A percentile compares a stretch with the other conserved stretches of the same genome.
phyloP scores from a whole-genome alignment of 176 grass and related monocot species.

The maize (Zea mays) region DNA sequence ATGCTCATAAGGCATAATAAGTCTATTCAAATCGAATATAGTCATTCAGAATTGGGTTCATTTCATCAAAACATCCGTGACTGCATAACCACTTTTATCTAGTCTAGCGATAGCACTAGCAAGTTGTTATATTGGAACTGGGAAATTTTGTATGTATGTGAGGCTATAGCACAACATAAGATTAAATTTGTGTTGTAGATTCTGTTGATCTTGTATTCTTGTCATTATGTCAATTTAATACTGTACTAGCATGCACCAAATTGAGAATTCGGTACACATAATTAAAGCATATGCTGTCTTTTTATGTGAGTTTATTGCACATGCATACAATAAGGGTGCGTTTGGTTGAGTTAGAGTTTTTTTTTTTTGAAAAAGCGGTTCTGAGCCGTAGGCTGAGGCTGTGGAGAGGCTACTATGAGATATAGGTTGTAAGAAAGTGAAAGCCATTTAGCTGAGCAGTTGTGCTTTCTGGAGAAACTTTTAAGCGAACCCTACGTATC shows the following conservation, averaged over 20 bases:
- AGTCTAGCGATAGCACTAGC: background rate
- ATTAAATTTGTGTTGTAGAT: background rate
- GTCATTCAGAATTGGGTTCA: background rate
- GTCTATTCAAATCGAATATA: background rate
- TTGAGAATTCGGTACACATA: background rate
- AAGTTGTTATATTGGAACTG: background rate
- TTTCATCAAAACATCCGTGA: background rate
- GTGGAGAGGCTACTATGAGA: too few species aligned
- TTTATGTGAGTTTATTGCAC: background rate
- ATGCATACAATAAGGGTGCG: too few species aligned
- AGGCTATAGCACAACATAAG: background rate
- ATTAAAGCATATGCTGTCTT: background rate
- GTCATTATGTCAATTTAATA: background rate
- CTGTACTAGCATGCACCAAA: background rate
- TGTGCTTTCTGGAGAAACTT: too few species aligned
- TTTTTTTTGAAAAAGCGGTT: too few species aligned
- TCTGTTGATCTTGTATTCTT: background rate
- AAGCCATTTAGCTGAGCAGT: too few species aligned
- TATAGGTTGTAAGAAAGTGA: too few species aligned
- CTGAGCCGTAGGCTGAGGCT: too few species aligned
- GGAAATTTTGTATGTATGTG: background rate
- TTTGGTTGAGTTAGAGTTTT: too few species aligned
- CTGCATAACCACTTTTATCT: background rate
- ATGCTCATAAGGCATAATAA: background rate
- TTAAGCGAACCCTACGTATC: too few species aligned